Base-by-base conservation (phyloP, 345 rosid genomes). In the Sisymbrium irio region DNA sequence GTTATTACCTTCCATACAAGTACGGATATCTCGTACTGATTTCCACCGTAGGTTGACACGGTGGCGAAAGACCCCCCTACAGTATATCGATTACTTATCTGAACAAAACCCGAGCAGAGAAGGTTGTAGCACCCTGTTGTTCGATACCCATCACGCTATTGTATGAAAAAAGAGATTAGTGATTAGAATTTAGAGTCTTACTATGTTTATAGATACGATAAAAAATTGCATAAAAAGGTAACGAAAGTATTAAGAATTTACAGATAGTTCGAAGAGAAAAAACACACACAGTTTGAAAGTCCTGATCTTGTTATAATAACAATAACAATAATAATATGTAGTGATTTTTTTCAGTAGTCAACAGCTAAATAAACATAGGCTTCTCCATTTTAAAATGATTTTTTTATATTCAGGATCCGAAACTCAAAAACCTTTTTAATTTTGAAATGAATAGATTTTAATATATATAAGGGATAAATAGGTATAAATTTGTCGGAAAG, bases 91-190 rank as follows among this genome's bases (percentile, higher is more conserved):
- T 81, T 79, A 78, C 83, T 86, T 36, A 79, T 83, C 11, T 88
- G 91, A 82, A 88, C 83, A 70, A 88, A 86, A 54, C 94, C 94
- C 8, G 86, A 78, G 71, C 94, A 88, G 0, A 82, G 77, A 9
- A 85, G 85, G 77, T 88, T 88, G 76, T 88, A 88, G 79, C 94
- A 88, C 0, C 89, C 91, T 10, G 91, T 86, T 44, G 78, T 83
- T 81, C 70, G 80, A 49, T 88, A 88, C 11, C 88, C 89, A 83
- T 85, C 86, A 14, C 85, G 71, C 91, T 87, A 77, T 74, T 30
- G 25, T 46, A 13, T 32, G 32, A 3, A 32, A 41, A 53, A 15
- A 10, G 3, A 33, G 42, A 17, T 56, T 18, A 45, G 45, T 32
- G 40, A 63, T 17, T 63, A 44, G n/a, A n/a, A n/a, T n/a, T n/a